phyloP scores from a whole-genome alignment of 164 flowering plant species.

The Santalum album region DNA sequence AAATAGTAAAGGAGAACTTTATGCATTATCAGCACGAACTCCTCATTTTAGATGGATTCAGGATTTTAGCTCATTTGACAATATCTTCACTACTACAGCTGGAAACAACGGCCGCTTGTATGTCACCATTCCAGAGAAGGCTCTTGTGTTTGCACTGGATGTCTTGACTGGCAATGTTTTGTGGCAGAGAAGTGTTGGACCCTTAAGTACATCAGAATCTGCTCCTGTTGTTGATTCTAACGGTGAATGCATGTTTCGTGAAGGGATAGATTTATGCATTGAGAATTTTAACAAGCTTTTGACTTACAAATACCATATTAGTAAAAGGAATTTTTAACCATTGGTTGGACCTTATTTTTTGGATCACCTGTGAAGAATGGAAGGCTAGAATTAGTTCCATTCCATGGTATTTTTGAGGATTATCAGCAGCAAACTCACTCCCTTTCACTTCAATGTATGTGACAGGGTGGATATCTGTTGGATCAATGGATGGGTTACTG shows the following conservation, averaged over 20 bases:
- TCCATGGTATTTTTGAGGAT: background rate
- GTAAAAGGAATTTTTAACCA: too few relatives aligned
- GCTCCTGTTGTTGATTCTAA: slow-evolving; percentile 66
- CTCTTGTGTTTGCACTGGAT: slow-evolving; percentile 60
- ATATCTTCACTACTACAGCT: slow-evolving; percentile 35
- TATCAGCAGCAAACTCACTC: background rate
- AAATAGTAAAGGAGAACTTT: slow-evolving; percentile 70
- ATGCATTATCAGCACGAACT: slow-evolving; percentile 47
- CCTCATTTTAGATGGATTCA: slow-evolving; percentile 77
- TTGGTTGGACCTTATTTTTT: too few relatives aligned
- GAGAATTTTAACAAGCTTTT: too few relatives aligned
- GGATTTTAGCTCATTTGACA: slow-evolving; percentile 64
- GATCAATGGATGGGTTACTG: slow-evolving; percentile 79
- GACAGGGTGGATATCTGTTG: slow-evolving; percentile 81
- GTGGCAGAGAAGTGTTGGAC: slow-evolving; percentile 71
- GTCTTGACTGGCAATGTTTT: slow-evolving; percentile 51
- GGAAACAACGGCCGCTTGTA: slow-evolving; percentile 81
- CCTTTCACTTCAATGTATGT: background rate
- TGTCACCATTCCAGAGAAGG: slow-evolving; percentile 43
- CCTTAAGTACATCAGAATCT: slow-evolving; percentile 41
- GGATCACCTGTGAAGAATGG: background rate
- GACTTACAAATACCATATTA: too few relatives aligned
- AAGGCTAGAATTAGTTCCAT: background rate
- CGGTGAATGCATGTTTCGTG: slow-evolving; percentile 31
- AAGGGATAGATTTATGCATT: background rate